phyloP scores from a whole-genome alignment of 2,329 filamentous ascomycete species.

The Parascedosporium putredinis region DNA sequence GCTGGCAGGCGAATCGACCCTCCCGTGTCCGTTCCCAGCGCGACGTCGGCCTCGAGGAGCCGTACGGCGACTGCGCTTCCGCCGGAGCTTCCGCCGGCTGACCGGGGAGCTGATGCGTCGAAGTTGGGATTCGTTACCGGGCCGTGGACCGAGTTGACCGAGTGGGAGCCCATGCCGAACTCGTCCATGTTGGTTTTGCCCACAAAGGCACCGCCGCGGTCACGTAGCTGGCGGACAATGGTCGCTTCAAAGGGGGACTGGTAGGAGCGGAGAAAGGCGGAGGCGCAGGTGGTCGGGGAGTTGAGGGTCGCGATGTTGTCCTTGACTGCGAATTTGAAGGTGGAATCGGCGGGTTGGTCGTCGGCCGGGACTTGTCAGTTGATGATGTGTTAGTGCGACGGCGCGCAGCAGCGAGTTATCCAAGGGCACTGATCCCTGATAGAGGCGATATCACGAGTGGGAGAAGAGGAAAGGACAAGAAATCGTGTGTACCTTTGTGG shows the following conservation, averaged over 20 bases:
- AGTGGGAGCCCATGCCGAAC: conserved; percentile 91
- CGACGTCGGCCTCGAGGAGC: conserved; percentile 44
- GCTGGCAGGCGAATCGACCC: conserved; percentile 81
- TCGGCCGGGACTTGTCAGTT: not conserved
- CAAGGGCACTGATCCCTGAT: too few relatives aligned
- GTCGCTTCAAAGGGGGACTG: conserved; percentile 73
- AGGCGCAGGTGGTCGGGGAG: conserved; percentile 74
- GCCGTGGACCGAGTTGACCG: conserved; percentile 58
- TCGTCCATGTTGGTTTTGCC: conserved; percentile 93
- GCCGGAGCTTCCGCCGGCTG: conserved; percentile 83
- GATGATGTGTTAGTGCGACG: not conserved
- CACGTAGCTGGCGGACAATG: conserved; percentile 58
- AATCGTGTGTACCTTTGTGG: not conserved
- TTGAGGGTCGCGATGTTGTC: conserved; percentile 63
- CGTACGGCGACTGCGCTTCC: conserved; percentile 83
- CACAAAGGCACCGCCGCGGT: conserved; percentile 51
- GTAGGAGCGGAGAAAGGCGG: conserved; percentile 60
- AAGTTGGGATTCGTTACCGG: conserved; percentile 43
- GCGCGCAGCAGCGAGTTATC: too few relatives aligned
- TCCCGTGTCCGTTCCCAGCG: conserved; percentile 87
- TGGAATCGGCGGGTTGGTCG: not conserved
- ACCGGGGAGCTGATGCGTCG: conserved; percentile 31
- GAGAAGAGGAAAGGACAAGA: not conserved
- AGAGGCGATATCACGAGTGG: not conserved
- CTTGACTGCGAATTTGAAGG: conserved; percentile 53